Percentiles rank a stretch among this genome's conserved stretches.
phyloP scores from a whole-genome alignment of 768 basidiomycete genomes.

The Steccherinum ochraceum region DNA sequence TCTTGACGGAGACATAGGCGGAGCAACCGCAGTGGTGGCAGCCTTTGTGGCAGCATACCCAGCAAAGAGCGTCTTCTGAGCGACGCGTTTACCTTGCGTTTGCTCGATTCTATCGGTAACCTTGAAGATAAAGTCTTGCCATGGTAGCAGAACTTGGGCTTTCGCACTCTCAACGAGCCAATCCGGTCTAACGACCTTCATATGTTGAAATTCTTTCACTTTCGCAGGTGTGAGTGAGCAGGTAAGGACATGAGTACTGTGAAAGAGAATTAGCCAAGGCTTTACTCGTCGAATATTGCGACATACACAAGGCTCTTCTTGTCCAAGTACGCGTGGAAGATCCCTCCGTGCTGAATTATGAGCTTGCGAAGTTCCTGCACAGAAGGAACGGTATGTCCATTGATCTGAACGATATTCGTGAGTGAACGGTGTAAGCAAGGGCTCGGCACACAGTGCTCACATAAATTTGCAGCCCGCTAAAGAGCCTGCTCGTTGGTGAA shows the following conservation, averaged over 20 bases:
- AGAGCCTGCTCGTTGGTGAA: conserved; percentile 41
- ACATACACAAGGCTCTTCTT: conserved; percentile 69
- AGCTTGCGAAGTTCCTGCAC: conserved; percentile 78
- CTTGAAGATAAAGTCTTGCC: conserved; percentile 66
- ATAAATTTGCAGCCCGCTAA: conserved; percentile 73
- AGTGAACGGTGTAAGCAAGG: too few species aligned
- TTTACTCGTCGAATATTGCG: conserved; percentile 72
- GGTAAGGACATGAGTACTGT: conserved; percentile 87
- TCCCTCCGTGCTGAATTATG: conserved; percentile 77
- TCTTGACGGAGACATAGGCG: conserved; percentile 6
- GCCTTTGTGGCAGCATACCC: not conserved
- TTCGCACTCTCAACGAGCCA: conserved; percentile 86
- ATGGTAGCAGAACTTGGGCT: conserved; percentile 63
- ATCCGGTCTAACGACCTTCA: conserved; percentile 85
- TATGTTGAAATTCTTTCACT: conserved; percentile 77
- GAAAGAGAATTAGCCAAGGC: conserved; percentile 60
- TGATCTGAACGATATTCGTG: conserved; percentile 49
- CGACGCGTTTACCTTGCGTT: conserved; percentile 40
- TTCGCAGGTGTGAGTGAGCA: conserved; percentile 88
- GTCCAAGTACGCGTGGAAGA: conserved; percentile 79
- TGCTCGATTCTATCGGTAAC: conserved; percentile 41
- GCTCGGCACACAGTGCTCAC: conserved; percentile 39
- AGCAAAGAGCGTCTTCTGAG: conserved; percentile 29
- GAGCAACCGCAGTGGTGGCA: not conserved
- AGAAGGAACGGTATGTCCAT: conserved; percentile 85